A percentile compares a stretch with the other conserved stretches of the same genome.
Conservation (phyloP, 257 asterid genomes). For the Rehmannia glutinosa region DNA sequence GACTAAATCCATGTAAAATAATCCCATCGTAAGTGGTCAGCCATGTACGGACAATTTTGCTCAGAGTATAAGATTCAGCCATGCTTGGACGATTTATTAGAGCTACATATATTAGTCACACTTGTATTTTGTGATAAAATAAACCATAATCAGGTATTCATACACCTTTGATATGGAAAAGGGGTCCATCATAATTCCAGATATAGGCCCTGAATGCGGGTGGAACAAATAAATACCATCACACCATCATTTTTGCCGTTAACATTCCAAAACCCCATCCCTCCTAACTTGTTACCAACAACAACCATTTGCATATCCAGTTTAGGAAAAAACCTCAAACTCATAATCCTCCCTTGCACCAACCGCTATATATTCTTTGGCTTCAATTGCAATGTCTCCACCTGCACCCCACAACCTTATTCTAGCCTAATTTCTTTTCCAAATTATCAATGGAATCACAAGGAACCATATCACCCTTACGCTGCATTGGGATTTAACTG, state of each 20-base stretch:
- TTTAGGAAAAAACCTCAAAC: conserved; percentile 57
- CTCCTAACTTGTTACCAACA: conserved; percentile 81
- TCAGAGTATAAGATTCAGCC: neutral
- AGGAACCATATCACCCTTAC: conserved; percentile 14
- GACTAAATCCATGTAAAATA: neutral
- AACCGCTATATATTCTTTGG: conserved; percentile 59
- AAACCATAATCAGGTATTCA: too few relatives aligned
- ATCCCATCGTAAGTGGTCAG: too few relatives aligned
- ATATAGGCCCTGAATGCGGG: conserved; percentile 77
- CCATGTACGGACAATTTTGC: neutral
- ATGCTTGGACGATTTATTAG: neutral
- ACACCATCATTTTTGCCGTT: conserved; percentile 48
- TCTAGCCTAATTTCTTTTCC: conserved; percentile 18
- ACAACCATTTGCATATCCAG: conserved; percentile 50
- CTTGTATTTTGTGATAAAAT: too few relatives aligned
- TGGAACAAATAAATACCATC: conserved; percentile 64
- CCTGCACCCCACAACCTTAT: conserved; percentile 33
- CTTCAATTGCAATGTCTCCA: conserved; percentile 53
- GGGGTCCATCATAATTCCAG: conserved; percentile 62
- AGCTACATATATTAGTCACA: too few relatives aligned
- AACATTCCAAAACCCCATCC: conserved; percentile 81
- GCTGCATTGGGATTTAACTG: neutral
- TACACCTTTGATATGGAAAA: conserved; percentile 72
- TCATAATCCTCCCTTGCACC: conserved; percentile 71
- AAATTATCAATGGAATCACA: conserved; percentile 8